Base-by-base conservation (phyloP, 257 asterid genomes). In the Hygrophila difformis region DNA sequence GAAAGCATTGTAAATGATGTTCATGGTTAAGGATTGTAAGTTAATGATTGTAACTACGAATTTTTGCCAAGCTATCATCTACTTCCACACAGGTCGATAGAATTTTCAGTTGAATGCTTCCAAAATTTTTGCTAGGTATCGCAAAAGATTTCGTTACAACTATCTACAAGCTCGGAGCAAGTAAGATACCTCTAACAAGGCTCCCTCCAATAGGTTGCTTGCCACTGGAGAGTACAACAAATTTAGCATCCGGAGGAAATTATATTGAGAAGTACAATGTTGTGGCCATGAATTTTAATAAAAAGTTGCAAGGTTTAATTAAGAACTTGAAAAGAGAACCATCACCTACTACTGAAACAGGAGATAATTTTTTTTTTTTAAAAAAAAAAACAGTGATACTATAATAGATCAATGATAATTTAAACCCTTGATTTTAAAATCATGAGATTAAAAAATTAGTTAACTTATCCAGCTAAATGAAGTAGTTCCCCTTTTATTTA, bases 201-300 rank as follows among this genome's bases (percentile, higher is more conserved):
- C 81, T 86, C 48, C 71, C 88, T 39, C 96, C 96, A 2, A 82
- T 86, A 67, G 96, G 96, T 0, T 82, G 96, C 49, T 61, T 86
- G 63, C 96, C 94, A 10, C 57, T 82, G 23, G 88, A 76, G 65
- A 79, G 96, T 72, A 60, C 80, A 4, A 37, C 59, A 44, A 78
- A 79, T 45, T 0, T 67, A 20, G 47, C 45, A 23, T 56, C 42
- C 12, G 70, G 72, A 33, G 67, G 83, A 41, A 47, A 13, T 1
- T 81, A 93, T 50, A 60, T 62, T 47, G 68, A 72, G 12, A 50
- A 47, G 23, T 78, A 78, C 76, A 81, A 85, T 31, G 13, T 53
- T 0, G 79, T 85, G 49, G 91, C 95, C 12, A 31, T 39, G 44
- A 68, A 65, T 34, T 85, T 81, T 67, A 85, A 85, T 39, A 47